Conservation (phyloP, 768 basidiomycete species). For the Collybiopsis confluens region DNA sequence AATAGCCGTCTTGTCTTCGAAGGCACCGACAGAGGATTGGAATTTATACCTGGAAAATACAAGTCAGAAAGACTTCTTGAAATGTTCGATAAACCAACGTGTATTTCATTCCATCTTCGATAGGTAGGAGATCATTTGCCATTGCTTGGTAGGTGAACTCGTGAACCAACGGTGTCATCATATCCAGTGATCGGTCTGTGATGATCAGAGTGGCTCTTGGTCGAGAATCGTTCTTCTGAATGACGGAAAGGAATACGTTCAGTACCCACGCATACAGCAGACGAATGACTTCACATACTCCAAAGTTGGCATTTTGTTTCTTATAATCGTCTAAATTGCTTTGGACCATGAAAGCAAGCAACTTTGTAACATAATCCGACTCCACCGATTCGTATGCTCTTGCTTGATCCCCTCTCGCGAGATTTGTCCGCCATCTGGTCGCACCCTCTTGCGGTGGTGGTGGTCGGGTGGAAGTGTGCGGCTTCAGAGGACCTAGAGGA, state of each 20-base stretch:
- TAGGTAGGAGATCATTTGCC: slow-evolving; percentile 90
- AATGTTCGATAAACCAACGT: slow-evolving; percentile 48
- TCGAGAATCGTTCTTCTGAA: slow-evolving; percentile 58
- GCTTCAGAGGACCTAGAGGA: slow-evolving; percentile 82
- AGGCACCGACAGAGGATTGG: slow-evolving; percentile 79
- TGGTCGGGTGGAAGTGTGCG: slow-evolving; percentile 57
- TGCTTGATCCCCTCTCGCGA: slow-evolving; percentile 68
- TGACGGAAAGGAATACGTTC: not conserved
- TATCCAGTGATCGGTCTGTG: slow-evolving; percentile 96
- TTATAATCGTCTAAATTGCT: slow-evolving; percentile 82
- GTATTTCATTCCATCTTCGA: slow-evolving; percentile 83
- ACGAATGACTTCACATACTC: slow-evolving; percentile 46
- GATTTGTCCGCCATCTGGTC: slow-evolving; percentile 75
- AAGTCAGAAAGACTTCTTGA: not conserved
- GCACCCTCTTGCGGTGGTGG: slow-evolving; percentile 62
- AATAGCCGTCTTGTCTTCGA: slow-evolving; percentile 83
- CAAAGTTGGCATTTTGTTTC: slow-evolving; percentile 81
- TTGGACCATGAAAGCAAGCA: slow-evolving; percentile 86
- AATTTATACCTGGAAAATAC: slow-evolving; percentile 74
- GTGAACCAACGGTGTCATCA: slow-evolving; percentile 84
- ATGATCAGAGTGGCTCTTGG: slow-evolving; percentile 82
- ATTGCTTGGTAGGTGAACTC: slow-evolving; percentile 99
- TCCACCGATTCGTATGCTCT: slow-evolving; percentile 67
- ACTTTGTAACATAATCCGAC: slow-evolving; percentile 72
- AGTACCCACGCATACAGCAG: not conserved